Evolutionary conservation across 257 asterid genomes (phyloP).

Genomic region (Rhazya stricta): DNA sequence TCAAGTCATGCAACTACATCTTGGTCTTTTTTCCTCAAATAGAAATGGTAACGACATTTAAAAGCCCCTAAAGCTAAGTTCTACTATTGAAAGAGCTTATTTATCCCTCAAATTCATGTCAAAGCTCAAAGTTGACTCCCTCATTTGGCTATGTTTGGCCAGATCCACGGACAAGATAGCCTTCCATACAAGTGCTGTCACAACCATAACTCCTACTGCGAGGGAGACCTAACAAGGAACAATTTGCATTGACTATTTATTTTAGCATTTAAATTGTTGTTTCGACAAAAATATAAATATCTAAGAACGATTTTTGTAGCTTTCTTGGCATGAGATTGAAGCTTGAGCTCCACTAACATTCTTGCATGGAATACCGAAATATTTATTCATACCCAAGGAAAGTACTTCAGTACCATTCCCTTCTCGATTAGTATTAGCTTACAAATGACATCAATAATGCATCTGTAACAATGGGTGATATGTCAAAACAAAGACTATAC

Average conservation of each 20-base stretch:
- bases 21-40: constrained; percentile 7
- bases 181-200: not conserved
- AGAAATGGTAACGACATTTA: not conserved
- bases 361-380: no score
- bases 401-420: no score
- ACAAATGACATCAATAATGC: constrained; percentile 7
- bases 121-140: not conserved
- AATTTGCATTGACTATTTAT: no score
- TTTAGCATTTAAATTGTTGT: no score
- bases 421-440: no score
- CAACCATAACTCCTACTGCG: no score
- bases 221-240: no score
- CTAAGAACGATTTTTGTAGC: no score
- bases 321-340: no score
- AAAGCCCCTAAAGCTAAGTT: not conserved
- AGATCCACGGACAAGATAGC: not conserved
- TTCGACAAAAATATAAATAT: no score
- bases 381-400: no score
- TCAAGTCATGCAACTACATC: not conserved
- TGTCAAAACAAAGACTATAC: constrained; percentile 12
- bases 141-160: not conserved
- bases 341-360: no score
- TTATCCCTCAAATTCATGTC: not conserved
- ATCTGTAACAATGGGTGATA: constrained; percentile 21
- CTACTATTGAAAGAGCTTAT: not conserved